phyloP scores from a whole-genome alignment of 768 basidiomycete species.

The Amanita inopinata region DNA sequence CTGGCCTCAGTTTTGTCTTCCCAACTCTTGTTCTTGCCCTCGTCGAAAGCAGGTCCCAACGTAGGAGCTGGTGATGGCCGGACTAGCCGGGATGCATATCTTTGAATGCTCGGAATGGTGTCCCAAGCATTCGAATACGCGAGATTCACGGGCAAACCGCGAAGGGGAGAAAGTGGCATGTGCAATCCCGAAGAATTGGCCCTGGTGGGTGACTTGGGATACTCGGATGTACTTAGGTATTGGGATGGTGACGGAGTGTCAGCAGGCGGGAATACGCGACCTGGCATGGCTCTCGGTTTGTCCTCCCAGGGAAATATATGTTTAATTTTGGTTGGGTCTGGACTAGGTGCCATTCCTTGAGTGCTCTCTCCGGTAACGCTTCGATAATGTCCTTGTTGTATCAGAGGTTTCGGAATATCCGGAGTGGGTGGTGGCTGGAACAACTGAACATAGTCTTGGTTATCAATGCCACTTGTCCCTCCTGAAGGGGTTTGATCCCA shows the following conservation, averaged over 20 bases:
- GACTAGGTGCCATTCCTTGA: conserved; percentile 36
- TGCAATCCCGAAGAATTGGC: conserved; percentile 28
- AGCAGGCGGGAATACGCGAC: conserved; percentile 63
- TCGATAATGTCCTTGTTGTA: conserved; percentile 68
- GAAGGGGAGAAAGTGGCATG: conserved; percentile 30
- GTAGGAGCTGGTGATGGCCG: conserved; percentile 33
- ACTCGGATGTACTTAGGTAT: conserved; percentile 26
- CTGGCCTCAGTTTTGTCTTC: conserved; percentile 52
- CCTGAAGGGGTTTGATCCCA: conserved; percentile 65
- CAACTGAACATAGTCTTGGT: conserved; percentile 31
- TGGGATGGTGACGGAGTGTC: conserved; percentile 44
- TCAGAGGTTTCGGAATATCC: conserved; percentile 54
- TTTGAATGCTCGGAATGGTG: conserved; percentile 65
- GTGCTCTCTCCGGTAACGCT: conserved; percentile 45
- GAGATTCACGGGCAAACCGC: conserved; percentile 47
- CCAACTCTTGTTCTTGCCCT: conserved; percentile 31
- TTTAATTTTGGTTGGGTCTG: conserved; percentile 66
- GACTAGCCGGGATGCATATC: conserved; percentile 55
- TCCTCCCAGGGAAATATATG: conserved; percentile 95
- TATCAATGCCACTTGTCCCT: conserved; percentile 17
- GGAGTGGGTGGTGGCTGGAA: conserved; percentile 53
- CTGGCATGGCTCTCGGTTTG: conserved; percentile 53
- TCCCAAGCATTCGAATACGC: conserved; percentile 84
- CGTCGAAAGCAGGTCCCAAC: conserved; percentile 42
- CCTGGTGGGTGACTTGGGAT: conserved; percentile 24